Evolutionary conservation across 2,329 filamentous ascomycete species (phyloP), one percentile per base, ranked within the genome.

Genomic region (Monosporascus cannonballus): DNA sequence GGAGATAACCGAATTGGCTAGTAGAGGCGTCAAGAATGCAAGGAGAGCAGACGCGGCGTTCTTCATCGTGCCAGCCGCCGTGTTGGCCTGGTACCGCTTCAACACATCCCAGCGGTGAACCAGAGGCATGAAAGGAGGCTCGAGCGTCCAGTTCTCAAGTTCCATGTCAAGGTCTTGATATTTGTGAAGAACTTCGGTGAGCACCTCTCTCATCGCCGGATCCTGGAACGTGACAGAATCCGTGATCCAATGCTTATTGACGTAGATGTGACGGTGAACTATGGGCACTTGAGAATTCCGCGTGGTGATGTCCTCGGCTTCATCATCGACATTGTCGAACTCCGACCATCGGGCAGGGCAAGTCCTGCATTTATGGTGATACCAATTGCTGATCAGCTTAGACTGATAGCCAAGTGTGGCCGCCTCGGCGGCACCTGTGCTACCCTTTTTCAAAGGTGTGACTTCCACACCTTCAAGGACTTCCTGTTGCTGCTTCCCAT

Each of bases 121-220:
- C 14, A 73, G 52, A 8, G 68, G 64, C 55, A 61, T 61, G 57
- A 66, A 70, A 0, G 67, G 67, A 2, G 61, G 57, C 6, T 52
- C 25, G 54, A 71, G 71, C 7, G 64, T 67, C 64, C 67, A 72
- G 37, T 63, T 57, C 49, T 62, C 54, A 3, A 68, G 52, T 17
- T 67, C 61, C n/a, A 65, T 55, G 56, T 71, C 65, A 2, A 71
- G 57, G 48, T 68, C 66, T 48, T 67, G 65, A 51, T 73, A 71
- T 17, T 64, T 62, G 48, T 58, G 55, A 2, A 73, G 63, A 6
- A 62, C 65, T 5, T 60, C 46, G 1, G 52, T 27, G 2, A 73
- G 58, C 6, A 70, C 59, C 8, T 52, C 51, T 20, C 64, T 52
- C 66, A 71, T 70, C 44, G 51, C 41, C 6, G 51, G 50, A 49